A percentile compares a stretch with the other conserved stretches of the same genome.
phyloP scores from a whole-genome alignment of 2,329 filamentous ascomycete genomes.

The Cryphonectria carpinicola region DNA sequence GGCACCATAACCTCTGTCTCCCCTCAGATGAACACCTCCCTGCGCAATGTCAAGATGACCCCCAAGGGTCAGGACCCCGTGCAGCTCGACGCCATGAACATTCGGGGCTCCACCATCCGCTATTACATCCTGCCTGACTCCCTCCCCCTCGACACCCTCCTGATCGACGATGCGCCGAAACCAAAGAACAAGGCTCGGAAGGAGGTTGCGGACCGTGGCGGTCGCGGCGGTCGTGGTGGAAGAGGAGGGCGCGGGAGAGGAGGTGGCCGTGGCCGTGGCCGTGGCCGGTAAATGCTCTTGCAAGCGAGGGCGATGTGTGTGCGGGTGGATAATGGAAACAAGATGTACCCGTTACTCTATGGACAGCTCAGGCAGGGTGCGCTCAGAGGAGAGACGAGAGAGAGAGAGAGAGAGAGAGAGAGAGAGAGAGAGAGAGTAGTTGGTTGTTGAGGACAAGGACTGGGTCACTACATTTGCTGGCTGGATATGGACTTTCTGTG shows the following conservation, averaged over 20 bases:
- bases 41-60: conserved; percentile 97
- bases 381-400: not conserved
- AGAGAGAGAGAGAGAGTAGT: not conserved
- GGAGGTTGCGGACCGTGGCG: conserved; percentile 67
- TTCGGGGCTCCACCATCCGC: conserved; percentile 92
- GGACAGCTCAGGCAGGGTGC: not conserved
- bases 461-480: conserved; percentile 5
- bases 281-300: conserved; percentile 16
- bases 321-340: too few relatives aligned
- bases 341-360: not conserved
- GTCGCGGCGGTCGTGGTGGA: conserved; percentile 56
- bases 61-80: conserved; percentile 84
- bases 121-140: conserved; percentile 97
- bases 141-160: conserved; percentile 88
- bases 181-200: conserved; percentile 99
- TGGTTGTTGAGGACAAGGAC: not conserved
- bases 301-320: not conserved
- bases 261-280: conserved; percentile 27
- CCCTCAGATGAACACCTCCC: conserved; percentile 97
- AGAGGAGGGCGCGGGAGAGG: conserved; percentile 60
- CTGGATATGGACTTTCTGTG: conserved; percentile 14
- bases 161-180: conserved; percentile 96
- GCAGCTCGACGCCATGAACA: conserved; percentile 91
- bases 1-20: conserved; percentile 97
- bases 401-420: not conserved